A percentile compares a stretch with the other conserved stretches of the same genome.
Conservation (phyloP, 495 filamentous ascomycete genomes). For the Usnea hakonensis region DNA sequence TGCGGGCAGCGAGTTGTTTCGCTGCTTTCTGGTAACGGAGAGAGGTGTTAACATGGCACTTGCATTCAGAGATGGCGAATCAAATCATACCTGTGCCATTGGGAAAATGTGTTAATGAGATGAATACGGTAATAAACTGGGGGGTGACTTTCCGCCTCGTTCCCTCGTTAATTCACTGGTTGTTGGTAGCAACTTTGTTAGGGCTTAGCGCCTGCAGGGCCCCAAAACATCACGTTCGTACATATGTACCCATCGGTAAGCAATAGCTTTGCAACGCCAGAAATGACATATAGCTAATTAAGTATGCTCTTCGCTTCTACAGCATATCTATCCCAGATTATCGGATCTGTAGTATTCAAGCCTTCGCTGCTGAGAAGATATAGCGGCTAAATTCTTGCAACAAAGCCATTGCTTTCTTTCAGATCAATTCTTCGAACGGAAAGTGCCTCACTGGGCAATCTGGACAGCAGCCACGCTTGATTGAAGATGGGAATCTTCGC, state of each 20-base stretch:
- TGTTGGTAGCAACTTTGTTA: slow-evolving; percentile 8
- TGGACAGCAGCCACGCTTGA: not conserved
- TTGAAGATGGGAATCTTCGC: not conserved
- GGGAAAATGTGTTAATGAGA: not conserved
- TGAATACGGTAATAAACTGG: not conserved
- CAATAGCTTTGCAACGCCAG: not conserved
- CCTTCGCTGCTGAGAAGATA: not conserved
- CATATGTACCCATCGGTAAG: not conserved
- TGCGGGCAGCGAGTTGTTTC: slow-evolving; percentile 82
- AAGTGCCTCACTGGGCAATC: not conserved
- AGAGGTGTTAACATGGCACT: not conserved
- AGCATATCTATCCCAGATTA: not conserved
- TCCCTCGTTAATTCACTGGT: too few relatives aligned
- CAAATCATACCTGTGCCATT: slow-evolving; percentile 12
- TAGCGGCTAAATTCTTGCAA: slow-evolving; percentile 4
- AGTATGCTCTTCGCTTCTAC: not conserved
- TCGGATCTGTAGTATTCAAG: not conserved
- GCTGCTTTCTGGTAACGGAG: slow-evolving; percentile 83
- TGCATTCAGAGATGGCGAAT: not conserved
- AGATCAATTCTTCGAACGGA: not conserved
- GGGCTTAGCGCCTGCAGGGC: slow-evolving; percentile 7
- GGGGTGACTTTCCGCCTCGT: too few relatives aligned
- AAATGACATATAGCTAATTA: slow-evolving; percentile 1
- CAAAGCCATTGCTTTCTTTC: not conserved
- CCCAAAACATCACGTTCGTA: slow-evolving; percentile 18